Conservation (phyloP, 129 eudicot genomes). For the Deinandra increscens region DNA sequence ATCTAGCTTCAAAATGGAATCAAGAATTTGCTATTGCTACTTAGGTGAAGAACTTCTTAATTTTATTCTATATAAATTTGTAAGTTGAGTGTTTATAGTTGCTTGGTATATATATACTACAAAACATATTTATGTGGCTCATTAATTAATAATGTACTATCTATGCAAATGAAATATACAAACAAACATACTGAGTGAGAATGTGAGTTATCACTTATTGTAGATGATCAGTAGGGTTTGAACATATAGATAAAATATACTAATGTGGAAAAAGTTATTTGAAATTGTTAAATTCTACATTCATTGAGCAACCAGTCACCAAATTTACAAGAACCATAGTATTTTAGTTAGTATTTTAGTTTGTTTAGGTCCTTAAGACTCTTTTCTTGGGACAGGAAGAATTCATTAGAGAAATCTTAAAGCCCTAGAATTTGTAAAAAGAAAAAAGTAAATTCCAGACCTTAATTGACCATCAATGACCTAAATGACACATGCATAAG, state of each 20-base stretch:
- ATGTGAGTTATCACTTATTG: no score
- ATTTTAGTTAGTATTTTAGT: not conserved
- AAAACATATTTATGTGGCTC: conserved; percentile 15
- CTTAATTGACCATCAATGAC: no score
- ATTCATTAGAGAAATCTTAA: not conserved
- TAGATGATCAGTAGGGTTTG: no score
- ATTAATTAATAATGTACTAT: conserved; percentile 14
- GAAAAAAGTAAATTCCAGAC: no score
- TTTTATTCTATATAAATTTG: conserved; percentile 23
- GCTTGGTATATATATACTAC: conserved; percentile 22
- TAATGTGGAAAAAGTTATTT: no score
- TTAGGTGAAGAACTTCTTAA: conserved; percentile 29
- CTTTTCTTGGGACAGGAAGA: conserved; percentile 3
- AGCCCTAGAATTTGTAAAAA: not conserved
- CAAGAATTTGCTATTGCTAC: conserved; percentile 18
- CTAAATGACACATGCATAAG: no score
- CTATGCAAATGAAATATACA: not conserved
- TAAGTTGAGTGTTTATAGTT: conserved; percentile 17
- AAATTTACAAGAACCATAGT: conserved; percentile 3
- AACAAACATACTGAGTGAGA: no score
- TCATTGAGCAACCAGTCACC: not conserved
- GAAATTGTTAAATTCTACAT: not conserved
- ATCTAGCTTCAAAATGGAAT: conserved; percentile 8
- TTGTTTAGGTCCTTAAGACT: not conserved
- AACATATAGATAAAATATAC: no score